Base-by-base conservation (phyloP, 805 yeast genomes). In the Trichomonascus vanleenenianus region DNA sequence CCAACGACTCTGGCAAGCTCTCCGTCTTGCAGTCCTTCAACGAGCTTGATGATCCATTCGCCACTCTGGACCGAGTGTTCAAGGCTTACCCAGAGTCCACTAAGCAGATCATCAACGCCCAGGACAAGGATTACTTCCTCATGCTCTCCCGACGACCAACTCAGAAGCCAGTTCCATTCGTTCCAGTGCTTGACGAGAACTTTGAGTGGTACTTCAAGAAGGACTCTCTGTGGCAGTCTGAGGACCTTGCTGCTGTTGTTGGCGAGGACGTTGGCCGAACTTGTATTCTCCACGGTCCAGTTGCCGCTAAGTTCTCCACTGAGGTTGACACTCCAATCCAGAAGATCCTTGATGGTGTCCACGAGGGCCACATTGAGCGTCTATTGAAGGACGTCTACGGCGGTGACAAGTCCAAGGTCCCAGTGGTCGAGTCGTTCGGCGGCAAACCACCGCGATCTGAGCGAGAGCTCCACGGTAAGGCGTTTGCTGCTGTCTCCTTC, bases 141-240 rank as follows among this genome's bases (percentile, higher is more conserved):
- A 78, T 79, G 64, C 73, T 83, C 59, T 85, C 95, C 64, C 74
- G 80, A 54, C 80, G 80, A 61, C 96, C 96, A 57, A 61, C 69
- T 50, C 97, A 91, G 72, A 93, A 93, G 71, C 99, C 99, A 30
- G 96, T 88, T 63, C 98, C 98, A 53, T 93, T 93, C 57, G 89
- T 93, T 57, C 99, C 99, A 43, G 84, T 86, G 16, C 75, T 93
- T 65, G 96, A 93, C 63, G 94, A 86, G 55, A 84, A 86, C 72
- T 87, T 93, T 60, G 97, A 93, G 68, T 81, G 83, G 62, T 93
- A 85, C 78, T 93, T 93, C 79, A 93, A 93, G 80, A 93, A 93
- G 73, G 99, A 93, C 68, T 91, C 97, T 27, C 75, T 93, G 65
- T 93, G 98, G 98, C 99, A 93, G 76, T 85, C 96, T 19, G 97